A percentile compares a stretch with the other conserved stretches of the same genome.
Evolutionary conservation across 371 early-diverging fungal genomes (phyloP).

Genomic region (Dichotomocladium elegans): DNA sequence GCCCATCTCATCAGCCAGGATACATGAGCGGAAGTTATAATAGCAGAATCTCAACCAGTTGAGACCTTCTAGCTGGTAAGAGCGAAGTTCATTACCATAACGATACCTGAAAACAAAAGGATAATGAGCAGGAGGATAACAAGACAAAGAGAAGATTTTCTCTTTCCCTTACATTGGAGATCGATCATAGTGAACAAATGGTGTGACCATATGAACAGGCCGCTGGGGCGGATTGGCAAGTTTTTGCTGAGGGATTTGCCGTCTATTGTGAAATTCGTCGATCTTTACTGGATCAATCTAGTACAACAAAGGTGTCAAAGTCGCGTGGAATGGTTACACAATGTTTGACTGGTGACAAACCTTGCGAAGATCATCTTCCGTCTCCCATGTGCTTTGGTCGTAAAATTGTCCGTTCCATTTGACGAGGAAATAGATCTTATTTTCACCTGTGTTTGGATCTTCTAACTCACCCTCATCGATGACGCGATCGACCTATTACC

Average conservation of each 20-base stretch:
- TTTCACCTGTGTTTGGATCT: slow-evolving; percentile 50
- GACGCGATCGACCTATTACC: slow-evolving; percentile 68
- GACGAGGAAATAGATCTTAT: slow-evolving; percentile 71
- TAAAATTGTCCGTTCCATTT: slow-evolving; percentile 93
- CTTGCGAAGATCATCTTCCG: slow-evolving; percentile 61
- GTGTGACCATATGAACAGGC: slow-evolving; percentile 41
- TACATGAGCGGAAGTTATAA: slow-evolving; percentile 60
- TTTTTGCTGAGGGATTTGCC: slow-evolving; percentile 46
- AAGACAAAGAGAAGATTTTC: neutral
- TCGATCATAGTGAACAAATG: slow-evolving; percentile 61
- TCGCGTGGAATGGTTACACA: too few species aligned
- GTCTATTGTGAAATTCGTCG: slow-evolving; percentile 50
- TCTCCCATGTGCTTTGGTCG: slow-evolving; percentile 89
- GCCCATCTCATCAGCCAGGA: slow-evolving; percentile 88
- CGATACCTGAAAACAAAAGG: slow-evolving; percentile 51
- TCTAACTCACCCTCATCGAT: slow-evolving; percentile 81
- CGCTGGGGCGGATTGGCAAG: slow-evolving; percentile 44
- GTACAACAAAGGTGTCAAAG: neutral
- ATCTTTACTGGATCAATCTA: slow-evolving; percentile 55
- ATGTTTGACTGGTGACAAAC: too few species aligned
- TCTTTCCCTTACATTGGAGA: slow-evolving; percentile 39
- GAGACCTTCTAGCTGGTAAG: slow-evolving; percentile 72
- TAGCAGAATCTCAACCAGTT: slow-evolving; percentile 77
- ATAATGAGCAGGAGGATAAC: too few species aligned
- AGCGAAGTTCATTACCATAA: slow-evolving; percentile 66